phyloP scores from a whole-genome alignment of 352 stramenopile genomes.

The Phytophthora tentaculata region DNA sequence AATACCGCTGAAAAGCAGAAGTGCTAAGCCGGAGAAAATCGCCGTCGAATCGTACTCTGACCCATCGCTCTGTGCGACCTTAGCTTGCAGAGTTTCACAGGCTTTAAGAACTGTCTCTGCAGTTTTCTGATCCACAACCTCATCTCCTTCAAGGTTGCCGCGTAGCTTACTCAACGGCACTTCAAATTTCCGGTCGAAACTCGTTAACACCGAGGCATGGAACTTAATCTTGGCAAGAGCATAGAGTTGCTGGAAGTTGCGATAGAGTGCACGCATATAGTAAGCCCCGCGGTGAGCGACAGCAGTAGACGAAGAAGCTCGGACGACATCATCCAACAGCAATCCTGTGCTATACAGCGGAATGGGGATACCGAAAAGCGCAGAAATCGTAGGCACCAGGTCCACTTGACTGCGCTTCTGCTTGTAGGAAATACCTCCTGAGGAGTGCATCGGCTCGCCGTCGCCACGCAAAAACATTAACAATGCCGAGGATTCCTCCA shows the following conservation, averaged over 20 bases:
- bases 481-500: constrained; percentile 86
- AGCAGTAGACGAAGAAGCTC: constrained; percentile 31
- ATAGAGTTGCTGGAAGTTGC: constrained; percentile 71
- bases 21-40: constrained; percentile 44
- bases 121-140: constrained; percentile 10
- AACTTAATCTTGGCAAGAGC: constrained; percentile 60
- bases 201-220: constrained; percentile 24
- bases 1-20: constrained; percentile 45
- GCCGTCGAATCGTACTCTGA: constrained; percentile 70
- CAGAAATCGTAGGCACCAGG: constrained; percentile 82
- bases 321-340: constrained; percentile 68
- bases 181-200: constrained; percentile 43
- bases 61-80: constrained; percentile 66
- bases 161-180: constrained; percentile 27
- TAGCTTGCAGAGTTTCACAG: constrained; percentile 56
- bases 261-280: constrained; percentile 47
- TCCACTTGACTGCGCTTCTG: constrained; percentile 72
- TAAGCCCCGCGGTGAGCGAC: constrained; percentile 2
- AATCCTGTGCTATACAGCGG: constrained; percentile 68
- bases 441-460: constrained; percentile 28
- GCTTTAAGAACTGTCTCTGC: constrained; percentile 35
- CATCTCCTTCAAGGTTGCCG: constrained; percentile 2
- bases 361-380: constrained; percentile 76
- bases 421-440: constrained; percentile 6
- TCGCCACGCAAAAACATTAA: constrained; percentile 78